Evolutionary conservation across 768 basidiomycete species (phyloP).

Genomic region (Boletus subcaerulescens): DNA sequence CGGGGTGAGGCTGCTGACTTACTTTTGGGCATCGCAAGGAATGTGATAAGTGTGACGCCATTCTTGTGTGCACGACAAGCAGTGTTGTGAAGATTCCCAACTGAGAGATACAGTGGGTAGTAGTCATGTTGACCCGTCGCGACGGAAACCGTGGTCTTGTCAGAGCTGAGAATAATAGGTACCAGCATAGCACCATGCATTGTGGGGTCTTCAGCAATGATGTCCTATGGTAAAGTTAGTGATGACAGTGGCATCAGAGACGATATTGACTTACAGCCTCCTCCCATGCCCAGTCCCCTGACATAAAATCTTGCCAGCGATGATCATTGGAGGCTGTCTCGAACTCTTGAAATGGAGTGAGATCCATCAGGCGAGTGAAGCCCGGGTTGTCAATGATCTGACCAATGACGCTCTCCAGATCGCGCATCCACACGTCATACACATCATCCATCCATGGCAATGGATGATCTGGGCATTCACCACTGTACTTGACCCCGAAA

Average conservation of each 20-base stretch:
- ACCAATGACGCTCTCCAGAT: neutral
- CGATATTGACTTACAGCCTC: neutral
- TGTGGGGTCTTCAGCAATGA: neutral
- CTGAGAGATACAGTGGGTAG: neutral
- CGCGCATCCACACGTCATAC: neutral
- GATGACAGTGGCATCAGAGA: neutral
- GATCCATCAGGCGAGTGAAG: neutral
- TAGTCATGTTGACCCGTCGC: too few species aligned
- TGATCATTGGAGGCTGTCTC: rapidly evolving
- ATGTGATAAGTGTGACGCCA: neutral
- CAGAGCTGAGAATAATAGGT: neutral
- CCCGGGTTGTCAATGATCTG: neutral
- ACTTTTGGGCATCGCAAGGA: constrained; percentile 8
- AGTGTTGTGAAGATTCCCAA: constrained; percentile 4
- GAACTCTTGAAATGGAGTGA: neutral
- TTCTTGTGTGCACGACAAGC: neutral
- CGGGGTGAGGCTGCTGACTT: neutral
- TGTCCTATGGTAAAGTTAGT: neutral
- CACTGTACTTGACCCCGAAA: neutral
- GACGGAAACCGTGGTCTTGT: neutral
- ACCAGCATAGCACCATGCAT: neutral
- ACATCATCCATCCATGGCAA: neutral
- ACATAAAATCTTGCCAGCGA: neutral
- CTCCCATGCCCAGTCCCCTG: neutral
- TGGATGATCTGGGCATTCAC: neutral